These are phyloP conservation scores for Barbatosphaeria neglecta DNA, from an alignment of 495 filamentous ascomycete species.

Conservation along the genomic window DNA sequence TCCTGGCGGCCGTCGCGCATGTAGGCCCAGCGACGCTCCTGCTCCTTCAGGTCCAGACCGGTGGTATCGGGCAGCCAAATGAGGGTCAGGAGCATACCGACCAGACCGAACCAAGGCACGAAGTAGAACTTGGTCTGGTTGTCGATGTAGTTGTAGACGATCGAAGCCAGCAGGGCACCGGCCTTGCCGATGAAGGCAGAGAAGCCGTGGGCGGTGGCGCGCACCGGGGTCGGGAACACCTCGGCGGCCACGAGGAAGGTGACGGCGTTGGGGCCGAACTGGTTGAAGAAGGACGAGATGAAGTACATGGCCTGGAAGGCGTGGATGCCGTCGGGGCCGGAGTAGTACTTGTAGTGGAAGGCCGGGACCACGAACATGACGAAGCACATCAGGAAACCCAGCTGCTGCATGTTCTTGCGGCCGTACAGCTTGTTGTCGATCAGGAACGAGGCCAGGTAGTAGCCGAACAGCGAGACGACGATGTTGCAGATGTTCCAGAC, in stretches of 20 bases:
- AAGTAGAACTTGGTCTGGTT: constrained; percentile 70
- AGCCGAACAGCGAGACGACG: constrained; percentile 68
- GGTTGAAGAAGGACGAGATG: constrained; percentile 88
- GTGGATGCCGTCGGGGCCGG: constrained; percentile 47
- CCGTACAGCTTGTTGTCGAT: constrained; percentile 91
- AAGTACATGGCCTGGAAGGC: constrained; percentile 91
- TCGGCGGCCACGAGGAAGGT: constrained; percentile 89
- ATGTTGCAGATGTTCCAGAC: constrained; percentile 84
- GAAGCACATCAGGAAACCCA: constrained; percentile 81
- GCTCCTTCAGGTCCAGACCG: constrained; percentile 85
- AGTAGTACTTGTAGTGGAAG: constrained; percentile 77
- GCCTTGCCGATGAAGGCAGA: constrained; percentile 74
- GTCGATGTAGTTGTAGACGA: constrained; percentile 83
- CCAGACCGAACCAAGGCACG: constrained; percentile 84
- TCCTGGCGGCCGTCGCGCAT: constrained; percentile 59
- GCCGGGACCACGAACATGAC: constrained; percentile 76
- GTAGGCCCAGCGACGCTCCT: constrained; percentile 77
- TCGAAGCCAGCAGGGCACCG: constrained; percentile 70
- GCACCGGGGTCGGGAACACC: constrained; percentile 80
- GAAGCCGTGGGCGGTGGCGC: constrained; percentile 83
- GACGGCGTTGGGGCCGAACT: constrained; percentile 86
- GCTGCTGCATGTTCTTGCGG: constrained; percentile 81
- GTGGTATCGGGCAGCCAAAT: constrained; percentile 87
- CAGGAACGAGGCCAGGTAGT: constrained; percentile 66
- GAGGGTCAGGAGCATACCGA: constrained; percentile 62